Conservation (phyloP, 345 rosid genomes). For the Iberis pinnata region DNA sequence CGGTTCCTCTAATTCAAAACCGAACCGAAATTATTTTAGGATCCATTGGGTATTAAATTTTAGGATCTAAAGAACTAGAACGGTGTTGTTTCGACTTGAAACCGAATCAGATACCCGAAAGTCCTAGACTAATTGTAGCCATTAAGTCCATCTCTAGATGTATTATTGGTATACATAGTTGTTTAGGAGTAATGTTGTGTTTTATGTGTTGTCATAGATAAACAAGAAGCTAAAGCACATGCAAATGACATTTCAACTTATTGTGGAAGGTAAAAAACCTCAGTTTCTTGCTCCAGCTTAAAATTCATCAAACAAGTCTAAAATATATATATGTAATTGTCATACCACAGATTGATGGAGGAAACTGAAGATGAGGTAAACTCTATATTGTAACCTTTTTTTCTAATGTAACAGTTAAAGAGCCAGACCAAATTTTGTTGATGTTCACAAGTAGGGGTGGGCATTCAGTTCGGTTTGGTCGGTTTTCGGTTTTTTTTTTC, state of each 20-base stretch:
- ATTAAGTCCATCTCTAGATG: constrained; percentile 5
- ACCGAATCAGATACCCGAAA: no score
- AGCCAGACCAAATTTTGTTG: background rate
- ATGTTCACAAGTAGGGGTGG: constrained; percentile 10
- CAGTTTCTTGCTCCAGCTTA: constrained; percentile 1
- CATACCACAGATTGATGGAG: constrained; percentile 60
- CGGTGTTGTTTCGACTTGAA: no score
- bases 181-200: constrained; percentile 1
- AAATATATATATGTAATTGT: background rate
- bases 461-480: no score
- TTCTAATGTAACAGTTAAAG: constrained; percentile 7
- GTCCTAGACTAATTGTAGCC: constrained; percentile 16
- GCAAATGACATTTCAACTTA: constrained; percentile 80
- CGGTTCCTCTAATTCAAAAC: no score
- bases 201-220: constrained; percentile 40
- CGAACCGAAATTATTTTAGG: no score
- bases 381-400: constrained; percentile 1
- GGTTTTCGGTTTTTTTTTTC: no score
- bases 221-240: constrained; percentile 84
- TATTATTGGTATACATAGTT: constrained; percentile 2
- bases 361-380: constrained; percentile 90
- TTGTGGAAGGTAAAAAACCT: constrained; percentile 66
- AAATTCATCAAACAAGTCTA: background rate
- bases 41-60: no score
- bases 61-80: no score